Evolutionary conservation across 495 filamentous ascomycete genomes (phyloP), one percentile per base, ranked within the genome.

Genomic region (Aspergillus olivimuriae): DNA sequence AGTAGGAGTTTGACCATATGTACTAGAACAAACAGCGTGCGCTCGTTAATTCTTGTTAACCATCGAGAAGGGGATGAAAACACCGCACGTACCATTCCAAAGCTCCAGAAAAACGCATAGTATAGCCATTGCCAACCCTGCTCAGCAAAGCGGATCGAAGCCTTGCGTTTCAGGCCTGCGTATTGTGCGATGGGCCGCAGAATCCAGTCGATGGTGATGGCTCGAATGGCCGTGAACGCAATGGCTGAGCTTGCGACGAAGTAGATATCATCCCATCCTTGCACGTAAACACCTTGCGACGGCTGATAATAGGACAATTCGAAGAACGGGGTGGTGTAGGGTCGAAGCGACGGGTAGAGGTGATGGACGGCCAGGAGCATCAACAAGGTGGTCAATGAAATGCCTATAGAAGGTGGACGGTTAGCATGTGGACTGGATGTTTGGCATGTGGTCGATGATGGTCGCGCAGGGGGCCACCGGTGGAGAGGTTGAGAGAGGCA

Each of bases 111-210:
- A 41, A 81, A 66, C 19, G 59, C 60, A 59, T 87, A 86, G 68
- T 96, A 97, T 24, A 90, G 53, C 19, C 87, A 59, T 56, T 94
- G 71, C 87, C 89, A 98, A 39, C 82, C 88, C 68, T 98, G 92
- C 62, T 98, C 92, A 37, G 88, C 86, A 63, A 97, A 87, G 31
- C 94, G 76, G 17, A 86, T 73, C 17, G 82, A 63, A 6, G 76
- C 83, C 65, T 94, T 95, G 51, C 70, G 72, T 46, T 75, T 73
- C 48, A 97, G 68, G 11, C 90, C 89, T 39, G 70, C 70, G 11
- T 68, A 58, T 31, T 76, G 76, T 20, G 84, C 90, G 15, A 90
- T 60, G 15, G 92, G 91, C 32, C 76, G 76, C 15, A 97, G 70
- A 8, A 95, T 48, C 68, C 92, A 91, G 53, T 95, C 89, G 73